Conservation (phyloP, 1,284 basidiomycete species). For the Naganishia cerealis region DNA sequence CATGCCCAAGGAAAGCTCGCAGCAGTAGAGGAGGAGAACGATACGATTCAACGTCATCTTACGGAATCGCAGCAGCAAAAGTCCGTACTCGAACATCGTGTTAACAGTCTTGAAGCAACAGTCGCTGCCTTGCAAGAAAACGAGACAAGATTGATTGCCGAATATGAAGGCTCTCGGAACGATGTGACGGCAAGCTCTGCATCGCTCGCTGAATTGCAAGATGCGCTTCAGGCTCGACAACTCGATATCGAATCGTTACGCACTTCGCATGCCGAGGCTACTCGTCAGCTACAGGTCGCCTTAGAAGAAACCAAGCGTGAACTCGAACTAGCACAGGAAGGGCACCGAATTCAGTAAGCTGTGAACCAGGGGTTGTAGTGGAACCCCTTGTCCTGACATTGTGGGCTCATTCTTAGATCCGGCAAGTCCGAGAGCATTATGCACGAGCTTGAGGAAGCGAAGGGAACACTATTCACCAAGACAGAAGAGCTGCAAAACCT, state of each 20-base stretch:
- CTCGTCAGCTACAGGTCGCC: not conserved
- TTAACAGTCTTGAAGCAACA: not conserved
- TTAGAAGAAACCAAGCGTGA: constrained; percentile 3
- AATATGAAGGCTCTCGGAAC: not conserved
- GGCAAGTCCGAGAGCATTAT: not conserved
- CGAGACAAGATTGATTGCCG: constrained; percentile 1
- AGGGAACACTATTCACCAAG: not conserved
- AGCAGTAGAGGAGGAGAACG: not conserved
- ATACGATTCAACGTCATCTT: not conserved
- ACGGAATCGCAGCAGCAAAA: not conserved
- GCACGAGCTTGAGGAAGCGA: not conserved
- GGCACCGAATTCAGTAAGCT: not conserved
- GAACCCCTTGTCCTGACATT: not conserved
- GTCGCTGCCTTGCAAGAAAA: constrained; percentile 2
- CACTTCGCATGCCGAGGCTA: not conserved
- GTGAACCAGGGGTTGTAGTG: not conserved
- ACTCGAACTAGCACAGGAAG: constrained; percentile 5
- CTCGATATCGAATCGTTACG: not conserved
- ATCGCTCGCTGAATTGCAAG: not conserved
- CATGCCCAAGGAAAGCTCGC: not conserved
- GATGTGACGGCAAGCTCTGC: not conserved
- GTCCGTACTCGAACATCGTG: not conserved
- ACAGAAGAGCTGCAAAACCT: constrained; percentile 3
- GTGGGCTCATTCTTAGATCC: constrained; percentile 1
- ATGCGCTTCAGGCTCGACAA: not conserved